Evolutionary conservation across 371 early-diverging fungal genomes (phyloP).

Genomic region (Mortierella sp.): DNA sequence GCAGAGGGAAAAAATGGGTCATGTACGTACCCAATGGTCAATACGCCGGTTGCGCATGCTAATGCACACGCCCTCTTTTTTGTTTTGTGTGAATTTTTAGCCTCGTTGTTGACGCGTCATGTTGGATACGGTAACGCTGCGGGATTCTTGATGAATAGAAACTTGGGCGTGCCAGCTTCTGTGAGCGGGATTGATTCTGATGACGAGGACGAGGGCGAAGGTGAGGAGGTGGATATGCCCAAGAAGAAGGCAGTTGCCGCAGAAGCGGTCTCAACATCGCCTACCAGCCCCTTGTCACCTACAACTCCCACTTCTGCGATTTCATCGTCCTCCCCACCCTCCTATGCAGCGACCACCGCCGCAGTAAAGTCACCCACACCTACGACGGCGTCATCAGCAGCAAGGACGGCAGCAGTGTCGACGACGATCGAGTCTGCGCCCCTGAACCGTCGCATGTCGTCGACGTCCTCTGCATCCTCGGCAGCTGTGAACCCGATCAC

Average conservation of each 20-base stretch:
- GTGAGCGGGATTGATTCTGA: constrained; percentile 30
- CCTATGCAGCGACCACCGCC: not conserved
- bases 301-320: constrained; percentile 10
- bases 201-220: constrained; percentile 17
- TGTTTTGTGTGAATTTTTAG: constrained; percentile 58
- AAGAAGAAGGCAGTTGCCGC: not conserved
- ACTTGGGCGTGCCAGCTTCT: constrained; percentile 64
- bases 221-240: not conserved
- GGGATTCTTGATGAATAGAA: constrained; percentile 85
- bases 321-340: not conserved
- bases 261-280: not conserved
- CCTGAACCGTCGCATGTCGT: constrained; percentile 9
- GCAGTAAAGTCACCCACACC: not conserved
- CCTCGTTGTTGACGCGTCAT: constrained; percentile 76
- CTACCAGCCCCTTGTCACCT: constrained; percentile 4
- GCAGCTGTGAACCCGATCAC: constrained; percentile 88
- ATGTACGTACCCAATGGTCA: not conserved
- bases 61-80: not conserved
- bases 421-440: not conserved
- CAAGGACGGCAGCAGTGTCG: constrained; percentile 10
- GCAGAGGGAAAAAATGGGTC: not conserved
- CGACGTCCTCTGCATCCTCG: constrained; percentile 11
- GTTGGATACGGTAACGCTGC: constrained; percentile 95
- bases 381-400: not conserved
- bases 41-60: too few relatives aligned